Evolutionary conservation across 306 rosid species (phyloP).

Genomic region (Corylus avellana): DNA sequence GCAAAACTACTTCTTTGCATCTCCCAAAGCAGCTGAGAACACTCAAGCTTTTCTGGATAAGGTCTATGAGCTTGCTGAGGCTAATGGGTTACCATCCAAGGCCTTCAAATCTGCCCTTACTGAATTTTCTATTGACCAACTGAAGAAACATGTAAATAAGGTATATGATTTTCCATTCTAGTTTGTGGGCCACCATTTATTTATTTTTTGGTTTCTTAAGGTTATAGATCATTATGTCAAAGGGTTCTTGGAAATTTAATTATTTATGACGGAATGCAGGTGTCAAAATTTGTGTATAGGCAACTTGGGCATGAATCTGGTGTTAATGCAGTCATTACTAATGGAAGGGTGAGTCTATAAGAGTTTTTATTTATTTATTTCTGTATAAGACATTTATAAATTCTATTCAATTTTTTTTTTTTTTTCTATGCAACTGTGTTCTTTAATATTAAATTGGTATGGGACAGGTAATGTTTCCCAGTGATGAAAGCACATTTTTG

Average conservation of each 20-base stretch:
- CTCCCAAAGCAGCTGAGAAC: constrained; percentile 47
- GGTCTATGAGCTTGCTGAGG: constrained; percentile 79
- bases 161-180: constrained; percentile 37
- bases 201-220: not conserved
- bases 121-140: constrained; percentile 54
- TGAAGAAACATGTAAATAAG: constrained; percentile 62
- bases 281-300: constrained; percentile 51
- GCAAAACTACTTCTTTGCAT: constrained; percentile 49
- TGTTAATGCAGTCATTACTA: constrained; percentile 80
- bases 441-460: constrained; percentile 26
- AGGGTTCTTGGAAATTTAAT: not conserved
- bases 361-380: not conserved
- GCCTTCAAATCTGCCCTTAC: constrained; percentile 51
- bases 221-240: constrained; percentile 3
- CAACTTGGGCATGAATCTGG: constrained; percentile 68
- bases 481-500: constrained; percentile 65
- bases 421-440: constrained; percentile 11
- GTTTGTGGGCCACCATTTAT: constrained; percentile 1
- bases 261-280: constrained; percentile 45
- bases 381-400: not conserved
- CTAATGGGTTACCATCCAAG: constrained; percentile 71
- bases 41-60: constrained; percentile 57
- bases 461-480: constrained; percentile 58
- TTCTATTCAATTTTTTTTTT: not conserved
- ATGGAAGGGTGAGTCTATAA: constrained; percentile 82